Evolutionary conservation across 768 basidiomycete genomes (phyloP), one percentile per base, ranked within the genome.

Genomic region (Tulasnella sp.): DNA sequence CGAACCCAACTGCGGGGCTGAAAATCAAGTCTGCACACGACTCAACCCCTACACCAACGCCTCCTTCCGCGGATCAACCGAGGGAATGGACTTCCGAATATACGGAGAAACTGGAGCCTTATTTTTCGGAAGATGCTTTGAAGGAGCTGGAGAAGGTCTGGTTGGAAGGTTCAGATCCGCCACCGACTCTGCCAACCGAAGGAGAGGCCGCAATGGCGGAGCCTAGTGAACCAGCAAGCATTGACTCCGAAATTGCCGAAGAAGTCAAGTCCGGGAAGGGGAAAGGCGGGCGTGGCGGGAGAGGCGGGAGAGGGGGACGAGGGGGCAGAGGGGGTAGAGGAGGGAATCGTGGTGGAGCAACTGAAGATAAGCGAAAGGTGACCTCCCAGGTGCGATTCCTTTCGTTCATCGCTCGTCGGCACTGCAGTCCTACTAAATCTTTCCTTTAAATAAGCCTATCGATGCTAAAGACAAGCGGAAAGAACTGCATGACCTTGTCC

Each of bases 161-260:
- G 80, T 86, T 95, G 27, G 92, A 97, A 85, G 96, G 97, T 0
- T 91, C 91, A 7, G 91, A 92, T 80, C 92, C 93, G 46, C 93
- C 94, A 71, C 81, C 14, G 76, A 78, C 1, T 36, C 31, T 31
- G 58, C 44, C 44, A 44, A 58, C 73, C 34, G 44, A 82, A 62
- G 81, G 14, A 27, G 62, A 79, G 72, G 71, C 78, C 44, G 48
- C 56, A 14, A 68, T 36, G 27, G 34, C 14, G 38, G 78, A 62
- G 76, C 31, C 68, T 39, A 34, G 71, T 36, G 77, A 46, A 24
- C 42, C 81, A 81, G 74, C 79, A 81, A 5, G 78, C 82, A 9
- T 82, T 18, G 14, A 8, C 34, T 3, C 31, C 36, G 62, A 68
- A 36, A 34, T 2, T 68, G 19, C 12, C 14, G 62, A 68, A 27